These are phyloP conservation scores for Lodderomyces beijingensis DNA, from an alignment of 1,139 yeast genomes.

Conservation along the genomic window DNA sequence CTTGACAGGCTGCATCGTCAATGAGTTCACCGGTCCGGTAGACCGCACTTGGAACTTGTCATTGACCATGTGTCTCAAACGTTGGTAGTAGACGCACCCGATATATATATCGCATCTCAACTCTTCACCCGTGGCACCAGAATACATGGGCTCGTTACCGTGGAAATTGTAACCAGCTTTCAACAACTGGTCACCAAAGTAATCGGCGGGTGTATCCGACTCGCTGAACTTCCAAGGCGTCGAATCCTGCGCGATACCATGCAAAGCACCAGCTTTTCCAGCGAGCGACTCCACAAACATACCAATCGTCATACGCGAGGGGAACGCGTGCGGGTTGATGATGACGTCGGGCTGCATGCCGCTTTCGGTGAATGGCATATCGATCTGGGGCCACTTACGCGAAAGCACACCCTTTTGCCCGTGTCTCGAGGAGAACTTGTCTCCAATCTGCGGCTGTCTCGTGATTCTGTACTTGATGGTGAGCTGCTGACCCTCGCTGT, in stretches of 20 bases:
- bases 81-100: constrained; percentile 96
- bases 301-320: constrained; percentile 99
- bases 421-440: constrained; percentile 96
- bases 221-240: constrained; percentile 96
- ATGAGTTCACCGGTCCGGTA: constrained; percentile 94
- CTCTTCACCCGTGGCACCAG: constrained; percentile 98
- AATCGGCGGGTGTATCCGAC: constrained; percentile 93
- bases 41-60: constrained; percentile 99
- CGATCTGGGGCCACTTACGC: constrained; percentile 94
- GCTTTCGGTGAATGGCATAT: constrained; percentile 93
- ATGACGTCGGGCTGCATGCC: constrained; percentile 98
- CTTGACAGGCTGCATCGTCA: constrained; percentile 99
- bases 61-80: constrained; percentile 99
- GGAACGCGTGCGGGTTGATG: constrained; percentile 98
- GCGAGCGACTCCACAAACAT: constrained; percentile 98
- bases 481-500: constrained; percentile 75
- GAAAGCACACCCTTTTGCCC: constrained; percentile 99
- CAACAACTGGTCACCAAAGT: constrained; percentile 87
- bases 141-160: constrained; percentile 98
- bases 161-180: constrained; percentile 94
- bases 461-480: constrained; percentile 89
- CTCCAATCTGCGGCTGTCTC: constrained; percentile 94
- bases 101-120: constrained; percentile 91
- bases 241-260: constrained; percentile 95
- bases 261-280: constrained; percentile 97